These are phyloP conservation scores for Arabidopsis thaliana DNA, from an alignment of 345 rosid species.

Conservation along the genomic window TAIR10.1 NC_003071.7:319001-319500, in stretches of 20 bases:
- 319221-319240: conserved; percentile 67
- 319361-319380: neutral
- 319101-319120: conserved; percentile 63
- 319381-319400: neutral
- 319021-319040: conserved; percentile 68
- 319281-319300: neutral
- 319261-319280: neutral
- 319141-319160: conserved; percentile 74
- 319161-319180: conserved; percentile 70
- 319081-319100: conserved; percentile 68
- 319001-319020: conserved; percentile 82
- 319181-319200: conserved; percentile 80
- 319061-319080: conserved; percentile 75
- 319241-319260: conserved; percentile 55
- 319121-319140: conserved; percentile 79
- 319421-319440: neutral
- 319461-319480: conserved; percentile 3
- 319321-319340: neutral
- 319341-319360: conserved; percentile 1
- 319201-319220: conserved; percentile 79
- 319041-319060: conserved; percentile 56
- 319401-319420: neutral
- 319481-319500: neutral
- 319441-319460: neutral
- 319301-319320: neutral